These are phyloP conservation scores for Xylaria sp. DNA, from an alignment of 2,329 filamentous ascomycete species.

Conservation along the genomic window DNA sequence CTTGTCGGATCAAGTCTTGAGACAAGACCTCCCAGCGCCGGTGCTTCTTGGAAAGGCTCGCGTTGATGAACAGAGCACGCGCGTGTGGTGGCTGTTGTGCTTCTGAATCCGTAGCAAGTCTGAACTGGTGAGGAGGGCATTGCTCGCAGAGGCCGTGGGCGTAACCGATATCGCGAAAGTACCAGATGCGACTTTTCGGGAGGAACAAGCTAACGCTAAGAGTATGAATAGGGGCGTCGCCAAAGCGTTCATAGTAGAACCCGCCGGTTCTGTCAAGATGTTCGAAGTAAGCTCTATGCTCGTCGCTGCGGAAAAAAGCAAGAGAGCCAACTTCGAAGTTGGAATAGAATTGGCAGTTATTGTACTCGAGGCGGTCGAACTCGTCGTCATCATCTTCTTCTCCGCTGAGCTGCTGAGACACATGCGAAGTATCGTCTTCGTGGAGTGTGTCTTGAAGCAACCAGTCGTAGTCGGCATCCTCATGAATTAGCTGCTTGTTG, in stretches of 20 bases:
- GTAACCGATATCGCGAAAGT: conserved; percentile 60
- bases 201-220: conserved; percentile 65
- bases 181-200: conserved; percentile 62
- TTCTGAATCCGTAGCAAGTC: conserved; percentile 37
- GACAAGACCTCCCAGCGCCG: conserved; percentile 54
- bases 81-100: conserved; percentile 26
- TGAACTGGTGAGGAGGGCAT: conserved; percentile 48
- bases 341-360: conserved; percentile 62
- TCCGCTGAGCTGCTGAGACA: conserved; percentile 6
- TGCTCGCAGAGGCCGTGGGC: conserved; percentile 58
- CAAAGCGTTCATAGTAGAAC: conserved; percentile 60
- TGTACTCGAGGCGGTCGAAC: conserved; percentile 55
- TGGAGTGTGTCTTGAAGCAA: conserved; percentile 52
- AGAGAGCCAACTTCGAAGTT: conserved; percentile 66
- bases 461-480: conserved; percentile 62
- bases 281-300: conserved; percentile 61
- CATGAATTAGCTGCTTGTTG: conserved; percentile 57
- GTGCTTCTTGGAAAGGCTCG: conserved; percentile 49
- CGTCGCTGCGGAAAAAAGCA: conserved; percentile 60
- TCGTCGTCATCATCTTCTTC: conserved; percentile 30
- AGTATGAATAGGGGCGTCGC: conserved; percentile 64
- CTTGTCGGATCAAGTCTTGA: conserved; percentile 53
- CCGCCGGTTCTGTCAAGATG: conserved; percentile 61
- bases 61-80: conserved; percentile 30
- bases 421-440: conserved; percentile 18